phyloP scores from a whole-genome alignment of 2,329 filamentous ascomycete genomes.

The Colletotrichum agaves region DNA sequence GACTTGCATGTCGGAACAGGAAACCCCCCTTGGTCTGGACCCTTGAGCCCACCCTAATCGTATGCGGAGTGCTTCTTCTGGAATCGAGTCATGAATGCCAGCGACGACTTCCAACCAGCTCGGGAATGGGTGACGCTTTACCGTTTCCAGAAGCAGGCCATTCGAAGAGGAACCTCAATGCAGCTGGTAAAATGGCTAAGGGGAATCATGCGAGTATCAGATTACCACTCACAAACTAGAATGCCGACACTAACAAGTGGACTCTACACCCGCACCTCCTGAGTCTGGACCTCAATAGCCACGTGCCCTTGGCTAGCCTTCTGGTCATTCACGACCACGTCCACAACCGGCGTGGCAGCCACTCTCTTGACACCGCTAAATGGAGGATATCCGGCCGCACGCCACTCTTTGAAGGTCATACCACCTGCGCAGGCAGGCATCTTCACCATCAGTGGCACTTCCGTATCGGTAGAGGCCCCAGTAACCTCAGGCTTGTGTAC shows the following conservation, averaged over 20 bases:
- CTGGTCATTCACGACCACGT: not conserved
- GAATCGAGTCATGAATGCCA: constrained; percentile 15
- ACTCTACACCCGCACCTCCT: constrained; percentile 18
- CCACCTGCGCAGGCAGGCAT: constrained; percentile 50
- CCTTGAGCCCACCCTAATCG: not conserved
- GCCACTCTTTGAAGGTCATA: constrained; percentile 50
- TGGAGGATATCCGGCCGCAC: constrained; percentile 34
- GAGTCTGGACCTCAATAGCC: constrained; percentile 27
- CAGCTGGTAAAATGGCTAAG: not conserved
- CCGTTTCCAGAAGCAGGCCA: too few species aligned
- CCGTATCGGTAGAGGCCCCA: constrained; percentile 50
- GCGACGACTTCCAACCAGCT: not conserved
- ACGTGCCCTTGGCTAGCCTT: not conserved
- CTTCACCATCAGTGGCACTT: constrained; percentile 54
- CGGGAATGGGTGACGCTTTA: too few species aligned
- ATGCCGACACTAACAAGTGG: constrained; percentile 1
- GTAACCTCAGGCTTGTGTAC: constrained; percentile 49
- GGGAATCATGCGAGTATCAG: constrained; percentile 10
- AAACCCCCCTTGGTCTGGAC: not conserved
- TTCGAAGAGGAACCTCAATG: too few species aligned
- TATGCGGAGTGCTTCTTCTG: not conserved
- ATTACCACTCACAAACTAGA: not conserved
- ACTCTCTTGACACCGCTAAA: constrained; percentile 31
- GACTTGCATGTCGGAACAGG: not conserved
- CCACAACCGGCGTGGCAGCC: not conserved